Evolutionary conservation across 345 rosid species (phyloP).

Genomic region (Pugionium dolabratum): DNA sequence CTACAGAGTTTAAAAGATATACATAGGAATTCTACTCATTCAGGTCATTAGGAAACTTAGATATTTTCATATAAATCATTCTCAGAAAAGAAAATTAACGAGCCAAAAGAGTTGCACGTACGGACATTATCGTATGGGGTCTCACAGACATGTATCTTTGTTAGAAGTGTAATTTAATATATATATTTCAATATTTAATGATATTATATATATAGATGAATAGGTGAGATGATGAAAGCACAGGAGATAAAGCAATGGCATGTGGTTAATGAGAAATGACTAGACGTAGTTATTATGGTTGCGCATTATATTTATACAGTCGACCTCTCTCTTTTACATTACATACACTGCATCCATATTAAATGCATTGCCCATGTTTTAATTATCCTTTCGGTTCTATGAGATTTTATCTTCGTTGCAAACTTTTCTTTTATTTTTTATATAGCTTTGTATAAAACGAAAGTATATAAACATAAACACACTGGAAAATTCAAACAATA

Average conservation of each 20-base stretch:
- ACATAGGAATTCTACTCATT: too few species aligned
- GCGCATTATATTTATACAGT: constrained; percentile 32
- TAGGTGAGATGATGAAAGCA: constrained; percentile 42
- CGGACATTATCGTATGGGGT: constrained; percentile 35
- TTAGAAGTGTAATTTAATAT: too few species aligned
- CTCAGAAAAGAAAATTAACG: too few species aligned
- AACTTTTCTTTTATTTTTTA: too few species aligned
- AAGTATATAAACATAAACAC: too few species aligned
- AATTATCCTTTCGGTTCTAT: too few species aligned
- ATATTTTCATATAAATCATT: too few species aligned
- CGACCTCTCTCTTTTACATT: constrained; percentile 23
- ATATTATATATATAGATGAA: constrained; percentile 23
- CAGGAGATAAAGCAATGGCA: constrained; percentile 34
- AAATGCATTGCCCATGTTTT: constrained; percentile 6
- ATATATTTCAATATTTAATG: constrained; percentile 12
- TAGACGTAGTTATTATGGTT: constrained; percentile 38
- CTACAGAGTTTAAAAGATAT: too few species aligned
- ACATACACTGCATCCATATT: constrained; percentile 24
- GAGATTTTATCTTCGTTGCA: too few species aligned
- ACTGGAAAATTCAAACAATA: too few species aligned
- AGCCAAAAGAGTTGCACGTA: constrained; percentile 23
- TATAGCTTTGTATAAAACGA: too few species aligned
- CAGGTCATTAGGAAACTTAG: too few species aligned
- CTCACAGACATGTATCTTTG: background rate
- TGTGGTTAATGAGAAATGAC: constrained; percentile 44